Evolutionary conservation across 805 yeast species (phyloP).

Genomic region (Candida nitratophila): DNA sequence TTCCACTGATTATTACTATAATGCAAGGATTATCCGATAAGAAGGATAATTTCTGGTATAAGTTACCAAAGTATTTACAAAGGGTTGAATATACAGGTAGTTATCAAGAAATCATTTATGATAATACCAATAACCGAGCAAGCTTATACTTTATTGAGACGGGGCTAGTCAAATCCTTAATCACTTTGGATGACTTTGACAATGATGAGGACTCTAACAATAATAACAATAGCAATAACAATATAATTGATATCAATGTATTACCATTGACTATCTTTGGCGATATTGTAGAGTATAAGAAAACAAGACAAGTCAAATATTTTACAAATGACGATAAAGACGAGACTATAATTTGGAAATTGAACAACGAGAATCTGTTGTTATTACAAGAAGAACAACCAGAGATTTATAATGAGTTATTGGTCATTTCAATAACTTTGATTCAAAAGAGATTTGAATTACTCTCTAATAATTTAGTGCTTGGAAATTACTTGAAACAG

Average conservation of each 20-base stretch:
- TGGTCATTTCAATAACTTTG: constrained; percentile 52
- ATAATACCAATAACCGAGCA: constrained; percentile 38
- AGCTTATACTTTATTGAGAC: constrained; percentile 46
- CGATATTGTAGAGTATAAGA: constrained; percentile 28
- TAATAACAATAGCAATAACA: constrained; percentile 23
- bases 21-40: constrained; percentile 51
- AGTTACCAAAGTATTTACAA: constrained; percentile 49
- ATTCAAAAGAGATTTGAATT: constrained; percentile 68
- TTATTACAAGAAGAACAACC: constrained; percentile 42
- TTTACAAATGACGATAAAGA: constrained; percentile 39
- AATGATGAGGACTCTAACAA: constrained; percentile 9
- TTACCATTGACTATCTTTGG: constrained; percentile 76
- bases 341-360: constrained; percentile 63
- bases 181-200: constrained; percentile 30
- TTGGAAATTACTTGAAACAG: neutral
- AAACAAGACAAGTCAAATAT: constrained; percentile 29
- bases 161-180: constrained; percentile 46
- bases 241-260: constrained; percentile 27
- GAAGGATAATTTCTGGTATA: constrained; percentile 55
- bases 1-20: constrained; percentile 57
- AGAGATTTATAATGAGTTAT: constrained; percentile 55
- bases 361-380: constrained; percentile 40
- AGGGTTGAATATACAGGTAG: constrained; percentile 15
- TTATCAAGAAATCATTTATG: constrained; percentile 36
- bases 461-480: constrained; percentile 53